Percentiles rank a stretch among this genome's conserved stretches.
These are phyloP conservation scores for Globisporangium cederbergense DNA, from an alignment of 352 stramenopile species.

Conservation along the genomic window DNA sequence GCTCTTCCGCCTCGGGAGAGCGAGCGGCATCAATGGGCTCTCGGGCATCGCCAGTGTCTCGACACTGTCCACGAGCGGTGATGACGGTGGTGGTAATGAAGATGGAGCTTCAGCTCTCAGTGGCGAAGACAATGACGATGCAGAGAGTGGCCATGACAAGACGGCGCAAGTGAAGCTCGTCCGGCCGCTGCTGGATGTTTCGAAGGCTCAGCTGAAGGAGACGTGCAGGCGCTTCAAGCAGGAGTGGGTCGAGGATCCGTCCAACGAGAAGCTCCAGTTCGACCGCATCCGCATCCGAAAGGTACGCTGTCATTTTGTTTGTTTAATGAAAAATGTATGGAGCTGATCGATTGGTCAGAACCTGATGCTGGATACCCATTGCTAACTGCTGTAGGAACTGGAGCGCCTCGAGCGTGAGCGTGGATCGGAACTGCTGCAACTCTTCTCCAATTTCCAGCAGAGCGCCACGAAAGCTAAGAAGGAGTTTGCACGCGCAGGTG, in stretches of 20 bases:
- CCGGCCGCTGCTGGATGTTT: constrained; percentile 56
- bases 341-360: background rate
- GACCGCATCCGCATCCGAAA: constrained; percentile 84
- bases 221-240: constrained; percentile 74
- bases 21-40: constrained; percentile 74
- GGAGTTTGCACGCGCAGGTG: constrained; percentile 44
- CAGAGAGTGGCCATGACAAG: background rate
- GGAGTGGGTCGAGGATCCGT: constrained; percentile 80
- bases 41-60: constrained; percentile 50
- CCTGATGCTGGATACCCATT: no score
- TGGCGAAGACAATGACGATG: constrained; percentile 1
- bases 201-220: constrained; percentile 55
- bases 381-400: constrained; percentile 31
- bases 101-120: background rate
- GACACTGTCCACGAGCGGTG: constrained; percentile 20
- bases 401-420: constrained; percentile 38
- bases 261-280: constrained; percentile 72
- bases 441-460: constrained; percentile 47
- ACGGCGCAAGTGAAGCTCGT: constrained; percentile 29
- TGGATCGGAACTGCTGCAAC: constrained; percentile 33
- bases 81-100: background rate
- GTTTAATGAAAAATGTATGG: background rate
- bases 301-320: constrained; percentile 22
- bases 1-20: constrained; percentile 71
- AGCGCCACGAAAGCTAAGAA: constrained; percentile 44